Conservation (phyloP, 202 grass and related monocot genomes). For the Musa balbisiana region DNA sequence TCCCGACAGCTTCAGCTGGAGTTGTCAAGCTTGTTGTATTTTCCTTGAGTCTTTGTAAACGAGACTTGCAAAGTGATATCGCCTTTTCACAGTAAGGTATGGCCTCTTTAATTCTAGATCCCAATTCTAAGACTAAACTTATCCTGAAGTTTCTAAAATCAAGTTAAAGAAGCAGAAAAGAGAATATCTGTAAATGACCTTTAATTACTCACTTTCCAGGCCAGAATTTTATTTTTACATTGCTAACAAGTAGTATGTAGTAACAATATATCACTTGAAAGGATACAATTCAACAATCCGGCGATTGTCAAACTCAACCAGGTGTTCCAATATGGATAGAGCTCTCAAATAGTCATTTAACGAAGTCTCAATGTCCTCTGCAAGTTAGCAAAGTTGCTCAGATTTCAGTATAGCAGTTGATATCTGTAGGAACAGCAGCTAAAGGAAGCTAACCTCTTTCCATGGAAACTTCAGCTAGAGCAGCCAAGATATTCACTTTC, state of each 20-base stretch:
- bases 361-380: constrained; percentile 87
- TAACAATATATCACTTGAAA: background rate
- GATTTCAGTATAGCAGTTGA: background rate
- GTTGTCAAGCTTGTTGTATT: background rate
- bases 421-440: background rate
- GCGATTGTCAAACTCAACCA: constrained; percentile 70
- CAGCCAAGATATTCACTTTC: constrained; percentile 76
- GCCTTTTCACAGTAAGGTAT: constrained; percentile 78
- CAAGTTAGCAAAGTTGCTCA: constrained; percentile 8
- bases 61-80: constrained; percentile 66
- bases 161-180: constrained; percentile 35
- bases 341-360: constrained; percentile 76
- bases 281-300: constrained; percentile 89
- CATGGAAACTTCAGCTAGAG: constrained; percentile 74
- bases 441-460: constrained; percentile 60
- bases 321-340: constrained; percentile 57
- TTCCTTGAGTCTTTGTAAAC: constrained; percentile 36
- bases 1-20: background rate
- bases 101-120: constrained; percentile 48
- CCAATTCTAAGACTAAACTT: constrained; percentile 72
- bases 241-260: background rate
- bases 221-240: background rate
- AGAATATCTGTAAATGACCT: background rate
- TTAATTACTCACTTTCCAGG: background rate
- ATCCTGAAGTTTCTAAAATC: constrained; percentile 79